phyloP scores from a whole-genome alignment of 208 protist genomes.

The Acanthamoeba castellanii region DNA sequence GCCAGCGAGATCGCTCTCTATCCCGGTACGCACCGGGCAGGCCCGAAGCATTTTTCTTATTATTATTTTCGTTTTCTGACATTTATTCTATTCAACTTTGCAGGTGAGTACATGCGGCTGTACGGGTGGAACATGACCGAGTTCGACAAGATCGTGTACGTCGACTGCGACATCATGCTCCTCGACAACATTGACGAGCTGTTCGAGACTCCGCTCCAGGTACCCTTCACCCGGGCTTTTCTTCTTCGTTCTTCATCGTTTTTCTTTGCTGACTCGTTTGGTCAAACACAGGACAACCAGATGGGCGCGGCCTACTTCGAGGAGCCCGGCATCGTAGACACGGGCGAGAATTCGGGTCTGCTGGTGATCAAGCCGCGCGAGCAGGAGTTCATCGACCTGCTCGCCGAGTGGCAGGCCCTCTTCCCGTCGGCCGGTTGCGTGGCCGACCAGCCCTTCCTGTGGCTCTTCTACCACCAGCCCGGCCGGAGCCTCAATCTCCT shows the following conservation, averaged over 20 bases:
- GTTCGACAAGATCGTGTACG: constrained; percentile 27
- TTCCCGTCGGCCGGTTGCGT: constrained; percentile 44
- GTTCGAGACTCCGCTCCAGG: not conserved
- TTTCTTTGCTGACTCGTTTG: not conserved
- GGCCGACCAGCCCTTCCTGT: constrained; percentile 16
- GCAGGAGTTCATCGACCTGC: not conserved
- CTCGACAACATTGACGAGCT: constrained; percentile 61
- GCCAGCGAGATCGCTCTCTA: constrained; percentile 2
- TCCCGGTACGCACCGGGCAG: not conserved
- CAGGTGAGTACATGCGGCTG: constrained; percentile 56
- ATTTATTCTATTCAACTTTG: not conserved
- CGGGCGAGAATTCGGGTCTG: constrained; percentile 22
- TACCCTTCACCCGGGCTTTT: not conserved
- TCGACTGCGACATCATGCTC: constrained; percentile 65
- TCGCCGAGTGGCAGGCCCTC: constrained; percentile 43
- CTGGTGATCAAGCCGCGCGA: not conserved
- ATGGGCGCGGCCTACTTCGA: constrained; percentile 8
- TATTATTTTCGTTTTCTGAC: not conserved
- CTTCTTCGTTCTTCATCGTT: not conserved
- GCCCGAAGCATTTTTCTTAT: not conserved
- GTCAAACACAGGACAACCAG: not conserved
- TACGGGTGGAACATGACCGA: constrained; percentile 55
- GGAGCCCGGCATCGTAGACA: not conserved
- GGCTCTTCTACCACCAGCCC: constrained; percentile 6
- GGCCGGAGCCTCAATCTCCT: not conserved